A percentile compares a stretch with the other conserved stretches of the same genome.
phyloP scores from a whole-genome alignment of 495 filamentous ascomycete species.

The Lineolata rhizophorae region DNA sequence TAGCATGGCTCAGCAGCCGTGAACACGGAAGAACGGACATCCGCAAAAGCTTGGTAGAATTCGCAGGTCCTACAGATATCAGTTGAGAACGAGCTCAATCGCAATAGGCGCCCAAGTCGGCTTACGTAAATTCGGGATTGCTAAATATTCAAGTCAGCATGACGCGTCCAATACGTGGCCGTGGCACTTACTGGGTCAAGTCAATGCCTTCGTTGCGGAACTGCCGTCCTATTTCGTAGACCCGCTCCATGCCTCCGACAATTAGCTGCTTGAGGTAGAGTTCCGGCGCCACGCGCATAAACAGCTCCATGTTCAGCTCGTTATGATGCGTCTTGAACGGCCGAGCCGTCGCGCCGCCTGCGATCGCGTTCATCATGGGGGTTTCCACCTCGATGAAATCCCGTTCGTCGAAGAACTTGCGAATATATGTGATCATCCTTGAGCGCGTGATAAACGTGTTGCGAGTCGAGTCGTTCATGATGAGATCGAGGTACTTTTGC shows the following conservation, averaged over 20 bases:
- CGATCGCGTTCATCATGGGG: slow-evolving; percentile 91
- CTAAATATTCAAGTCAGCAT: too few species aligned
- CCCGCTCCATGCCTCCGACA: slow-evolving; percentile 75
- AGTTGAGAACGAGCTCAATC: too few species aligned
- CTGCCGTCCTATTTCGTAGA: slow-evolving; percentile 80
- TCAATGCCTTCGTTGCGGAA: slow-evolving; percentile 95
- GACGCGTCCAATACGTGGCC: too few species aligned
- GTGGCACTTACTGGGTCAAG: too few species aligned
- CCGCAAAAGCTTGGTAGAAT: slow-evolving; percentile 91
- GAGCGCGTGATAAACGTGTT: slow-evolving; percentile 63
- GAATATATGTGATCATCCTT: slow-evolving; percentile 70
- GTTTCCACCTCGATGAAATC: slow-evolving; percentile 94
- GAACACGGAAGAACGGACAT: too few species aligned
- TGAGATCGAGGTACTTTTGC: slow-evolving; percentile 81
- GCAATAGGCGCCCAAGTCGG: too few species aligned
- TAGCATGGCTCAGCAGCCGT: too few species aligned
- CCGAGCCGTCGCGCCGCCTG: slow-evolving; percentile 87
- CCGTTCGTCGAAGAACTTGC: slow-evolving; percentile 61
- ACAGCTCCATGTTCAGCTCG: slow-evolving; percentile 78
- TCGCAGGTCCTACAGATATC: too few species aligned
- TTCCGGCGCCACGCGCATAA: slow-evolving; percentile 87
- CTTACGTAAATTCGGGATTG: slow-evolving; percentile 99
- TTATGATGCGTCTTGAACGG: slow-evolving; percentile 93
- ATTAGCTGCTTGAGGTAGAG: slow-evolving; percentile 91
- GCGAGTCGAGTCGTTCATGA: slow-evolving; percentile 75